Conservation (phyloP, 2,329 filamentous ascomycete species). For the Penicillium vulpinum region DNA sequence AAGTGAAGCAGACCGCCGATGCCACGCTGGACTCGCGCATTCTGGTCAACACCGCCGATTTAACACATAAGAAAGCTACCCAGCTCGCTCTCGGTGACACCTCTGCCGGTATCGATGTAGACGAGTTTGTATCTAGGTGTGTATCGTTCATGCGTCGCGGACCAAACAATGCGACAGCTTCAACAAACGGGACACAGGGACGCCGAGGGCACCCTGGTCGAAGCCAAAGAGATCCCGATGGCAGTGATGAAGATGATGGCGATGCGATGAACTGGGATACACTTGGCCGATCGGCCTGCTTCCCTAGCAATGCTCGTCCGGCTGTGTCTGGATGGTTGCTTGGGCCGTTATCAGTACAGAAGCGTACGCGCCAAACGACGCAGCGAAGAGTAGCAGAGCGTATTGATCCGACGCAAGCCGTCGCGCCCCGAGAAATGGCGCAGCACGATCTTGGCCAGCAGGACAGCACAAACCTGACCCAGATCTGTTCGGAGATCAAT, state of each 20-base stretch:
- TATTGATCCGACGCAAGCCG: conserved; percentile 66
- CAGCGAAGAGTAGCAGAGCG: conserved; percentile 70
- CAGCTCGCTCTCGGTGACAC: conserved; percentile 71
- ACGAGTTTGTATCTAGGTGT: conserved; percentile 89
- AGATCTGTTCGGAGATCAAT: conserved; percentile 74
- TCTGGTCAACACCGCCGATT: conserved; percentile 75
- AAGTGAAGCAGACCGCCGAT: conserved; percentile 84
- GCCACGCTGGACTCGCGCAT: conserved; percentile 88
- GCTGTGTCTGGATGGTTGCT: conserved; percentile 80
- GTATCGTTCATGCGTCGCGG: conserved; percentile 81
- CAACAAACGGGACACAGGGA: conserved; percentile 42
- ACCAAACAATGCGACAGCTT: conserved; percentile 55
- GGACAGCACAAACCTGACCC: conserved; percentile 78
- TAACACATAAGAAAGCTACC: conserved; percentile 75
- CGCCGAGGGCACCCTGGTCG: conserved; percentile 38
- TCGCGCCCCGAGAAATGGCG: conserved; percentile 73
- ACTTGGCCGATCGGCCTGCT: conserved; percentile 73
- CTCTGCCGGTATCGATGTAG: conserved; percentile 76
- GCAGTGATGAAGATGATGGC: conserved; percentile 65
- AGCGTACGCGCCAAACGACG: conserved; percentile 69
- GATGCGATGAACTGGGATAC: conserved; percentile 84
- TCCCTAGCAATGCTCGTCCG: conserved; percentile 71
- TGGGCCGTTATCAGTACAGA: conserved; percentile 85
- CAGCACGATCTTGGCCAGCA: conserved; percentile 71
- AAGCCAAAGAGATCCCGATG: conserved; percentile 50